phyloP scores from a whole-genome alignment of 2,329 filamentous ascomycete species.

The Cadophora sp. region DNA sequence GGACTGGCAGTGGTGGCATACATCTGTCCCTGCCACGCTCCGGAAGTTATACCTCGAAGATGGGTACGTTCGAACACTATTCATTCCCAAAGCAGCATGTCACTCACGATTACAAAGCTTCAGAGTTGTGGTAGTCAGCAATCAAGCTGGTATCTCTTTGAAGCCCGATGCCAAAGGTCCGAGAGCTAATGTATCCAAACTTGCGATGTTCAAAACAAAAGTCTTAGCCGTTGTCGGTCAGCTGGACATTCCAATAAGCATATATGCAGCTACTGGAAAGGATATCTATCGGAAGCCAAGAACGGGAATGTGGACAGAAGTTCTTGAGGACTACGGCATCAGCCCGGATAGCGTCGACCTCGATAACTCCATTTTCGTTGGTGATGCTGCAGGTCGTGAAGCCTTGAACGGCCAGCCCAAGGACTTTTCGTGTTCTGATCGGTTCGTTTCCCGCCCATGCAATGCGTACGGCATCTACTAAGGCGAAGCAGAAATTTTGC shows the following conservation, averaged over 20 bases:
- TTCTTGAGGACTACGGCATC: conserved; percentile 58
- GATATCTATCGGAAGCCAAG: conserved; percentile 89
- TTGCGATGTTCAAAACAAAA: conserved; percentile 85
- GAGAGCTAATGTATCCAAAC: conserved; percentile 70
- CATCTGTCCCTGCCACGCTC: conserved; percentile 70
- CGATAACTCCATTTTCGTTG: conserved; percentile 80
- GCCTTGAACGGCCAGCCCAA: conserved; percentile 55
- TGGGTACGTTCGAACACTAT: conserved; percentile 55
- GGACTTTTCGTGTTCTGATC: conserved; percentile 71
- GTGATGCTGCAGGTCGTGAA: conserved; percentile 77
- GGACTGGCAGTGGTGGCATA: conserved; percentile 97
- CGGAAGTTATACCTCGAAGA: conserved; percentile 70
- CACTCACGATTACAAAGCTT: conserved; percentile 57
- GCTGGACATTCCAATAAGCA: conserved; percentile 75
- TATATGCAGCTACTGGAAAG: conserved; percentile 87
- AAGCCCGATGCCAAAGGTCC: conserved; percentile 74
- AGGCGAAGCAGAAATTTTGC: conserved; percentile 73
- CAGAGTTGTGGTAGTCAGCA: conserved; percentile 80
- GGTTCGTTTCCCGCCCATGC: conserved; percentile 30
- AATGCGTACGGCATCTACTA: conserved; percentile 19
- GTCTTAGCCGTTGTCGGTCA: conserved; percentile 71
- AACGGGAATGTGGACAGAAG: conserved; percentile 83
- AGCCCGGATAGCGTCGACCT: conserved; percentile 67
- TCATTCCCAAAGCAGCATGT: neutral
- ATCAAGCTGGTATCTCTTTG: conserved; percentile 84